Conservation (phyloP, 2,329 filamentous ascomycete species). For the Penicillium sp. region DNA sequence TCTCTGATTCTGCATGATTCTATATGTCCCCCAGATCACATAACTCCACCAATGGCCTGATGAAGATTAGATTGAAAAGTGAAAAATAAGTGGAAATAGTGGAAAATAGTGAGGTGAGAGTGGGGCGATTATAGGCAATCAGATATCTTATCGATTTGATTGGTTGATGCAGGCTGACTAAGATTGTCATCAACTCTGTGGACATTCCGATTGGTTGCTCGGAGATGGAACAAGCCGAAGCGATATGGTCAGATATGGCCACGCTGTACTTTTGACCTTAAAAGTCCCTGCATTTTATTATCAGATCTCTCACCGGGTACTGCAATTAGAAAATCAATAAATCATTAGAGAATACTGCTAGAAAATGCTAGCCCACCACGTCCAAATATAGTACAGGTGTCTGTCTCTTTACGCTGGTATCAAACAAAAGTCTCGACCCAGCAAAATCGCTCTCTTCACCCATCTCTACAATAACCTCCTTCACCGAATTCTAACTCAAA, state of each 20-base stretch:
- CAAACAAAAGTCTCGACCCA: conserved; percentile 4
- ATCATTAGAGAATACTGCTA: conserved; percentile 6
- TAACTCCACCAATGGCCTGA: conserved; percentile 28
- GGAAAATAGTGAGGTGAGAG: conserved; percentile 16
- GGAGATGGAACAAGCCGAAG: neutral
- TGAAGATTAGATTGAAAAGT: conserved; percentile 22
- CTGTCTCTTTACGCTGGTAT: conserved; percentile 2
- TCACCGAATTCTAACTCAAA: neutral
- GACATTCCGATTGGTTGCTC: conserved; percentile 20
- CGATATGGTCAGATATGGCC: conserved; percentile 1
- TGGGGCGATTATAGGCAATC: conserved; percentile 27
- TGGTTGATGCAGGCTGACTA: conserved; percentile 11
- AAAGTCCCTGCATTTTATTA: too few relatives aligned
- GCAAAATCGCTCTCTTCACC: neutral
- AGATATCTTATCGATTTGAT: conserved; percentile 21
- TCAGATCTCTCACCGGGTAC: neutral
- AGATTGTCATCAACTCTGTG: conserved; percentile 21
- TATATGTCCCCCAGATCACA: conserved; percentile 28
- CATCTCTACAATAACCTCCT: neutral
- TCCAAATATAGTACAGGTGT: conserved; percentile 11
- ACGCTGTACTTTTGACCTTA: conserved; percentile 11
- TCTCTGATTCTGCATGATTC: conserved; percentile 1
- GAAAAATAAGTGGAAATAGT: conserved; percentile 9
- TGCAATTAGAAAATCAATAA: conserved; percentile 2
- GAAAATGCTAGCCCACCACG: neutral